A percentile compares a stretch with the other conserved stretches of the same genome.
Evolutionary conservation across 2,329 filamentous ascomycete genomes (phyloP).

Genomic region (Pleochaeta shiraiana): DNA sequence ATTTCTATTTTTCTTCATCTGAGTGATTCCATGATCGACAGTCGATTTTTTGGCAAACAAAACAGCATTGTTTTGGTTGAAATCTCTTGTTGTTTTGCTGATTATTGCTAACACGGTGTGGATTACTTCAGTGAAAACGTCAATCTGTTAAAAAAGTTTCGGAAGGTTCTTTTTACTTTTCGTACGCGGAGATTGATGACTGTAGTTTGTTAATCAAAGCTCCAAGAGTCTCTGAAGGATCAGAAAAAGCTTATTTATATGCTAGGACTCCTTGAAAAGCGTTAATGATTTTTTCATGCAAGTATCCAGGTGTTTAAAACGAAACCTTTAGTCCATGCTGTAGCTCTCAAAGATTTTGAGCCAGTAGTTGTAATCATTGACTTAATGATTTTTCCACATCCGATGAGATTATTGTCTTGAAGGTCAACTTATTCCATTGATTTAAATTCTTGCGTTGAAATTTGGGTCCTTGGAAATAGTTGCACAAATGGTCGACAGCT

Average conservation of each 20-base stretch:
- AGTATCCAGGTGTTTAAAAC: not conserved
- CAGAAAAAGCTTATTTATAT: constrained; percentile 2
- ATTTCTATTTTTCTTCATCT: constrained; percentile 2
- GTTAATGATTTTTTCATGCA: constrained; percentile 2
- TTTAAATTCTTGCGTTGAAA: constrained; percentile 4
- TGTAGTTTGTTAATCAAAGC: constrained; percentile 1
- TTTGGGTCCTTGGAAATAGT: constrained; percentile 5
- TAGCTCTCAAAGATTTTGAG: not conserved
- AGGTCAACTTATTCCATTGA: constrained; percentile 3
- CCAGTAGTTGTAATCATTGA: not conserved
- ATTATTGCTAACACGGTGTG: not conserved
- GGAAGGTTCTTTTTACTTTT: not conserved
- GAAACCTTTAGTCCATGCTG: not conserved
- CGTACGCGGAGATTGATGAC: not conserved
- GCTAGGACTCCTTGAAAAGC: constrained; percentile 5
- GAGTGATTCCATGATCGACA: constrained; percentile 1
- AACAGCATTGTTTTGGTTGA: not conserved
- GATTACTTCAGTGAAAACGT: not conserved
- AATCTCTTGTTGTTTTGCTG: not conserved
- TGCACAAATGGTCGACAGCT: not conserved
- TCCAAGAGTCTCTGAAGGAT: not conserved
- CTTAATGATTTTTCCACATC: not conserved
- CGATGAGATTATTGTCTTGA: not conserved
- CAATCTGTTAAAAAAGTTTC: not conserved
- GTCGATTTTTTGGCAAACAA: not conserved